phyloP scores from a whole-genome alignment of 2,329 filamentous ascomycete genomes.

The Thyridium curvatum region DNA sequence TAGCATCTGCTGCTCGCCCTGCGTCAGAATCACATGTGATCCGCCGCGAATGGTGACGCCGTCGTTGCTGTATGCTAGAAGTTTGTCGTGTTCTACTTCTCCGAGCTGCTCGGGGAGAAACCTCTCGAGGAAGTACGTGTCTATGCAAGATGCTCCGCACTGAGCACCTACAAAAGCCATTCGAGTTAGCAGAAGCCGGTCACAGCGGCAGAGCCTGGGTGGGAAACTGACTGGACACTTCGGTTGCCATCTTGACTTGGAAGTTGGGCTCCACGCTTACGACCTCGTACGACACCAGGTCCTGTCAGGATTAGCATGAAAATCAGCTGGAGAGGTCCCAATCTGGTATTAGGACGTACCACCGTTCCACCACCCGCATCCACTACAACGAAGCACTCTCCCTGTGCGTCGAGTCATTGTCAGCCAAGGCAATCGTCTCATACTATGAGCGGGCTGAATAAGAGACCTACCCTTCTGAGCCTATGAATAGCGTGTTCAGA shows the following conservation, averaged over 20 bases:
- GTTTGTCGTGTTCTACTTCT: too few species aligned
- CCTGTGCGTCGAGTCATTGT: constrained; percentile 10
- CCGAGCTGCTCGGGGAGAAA: constrained; percentile 12
- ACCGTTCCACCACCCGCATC: constrained; percentile 19
- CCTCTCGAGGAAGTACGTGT: constrained; percentile 11
- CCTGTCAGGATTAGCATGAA: constrained; percentile 4
- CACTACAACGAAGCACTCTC: constrained; percentile 18
- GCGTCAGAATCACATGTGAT: constrained; percentile 16
- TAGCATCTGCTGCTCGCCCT: constrained; percentile 13
- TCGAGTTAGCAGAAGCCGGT: background rate
- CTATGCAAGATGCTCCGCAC: constrained; percentile 17
- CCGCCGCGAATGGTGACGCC: constrained; percentile 9
- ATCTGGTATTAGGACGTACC: constrained; percentile 1
- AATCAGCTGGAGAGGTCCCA: too few species aligned
- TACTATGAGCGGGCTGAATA: too few species aligned
- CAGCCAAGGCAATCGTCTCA: too few species aligned
- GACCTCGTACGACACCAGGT: constrained; percentile 15
- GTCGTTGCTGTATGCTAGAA: too few species aligned
- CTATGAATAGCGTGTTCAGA: too few species aligned
- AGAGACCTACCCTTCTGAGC: constrained; percentile 13
- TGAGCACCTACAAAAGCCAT: too few species aligned
- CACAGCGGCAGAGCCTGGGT: too few species aligned
- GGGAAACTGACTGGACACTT: constrained; percentile 9
- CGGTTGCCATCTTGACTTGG: constrained; percentile 11
- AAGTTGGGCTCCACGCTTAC: constrained; percentile 12